Base-by-base conservation (phyloP, 208 protist species). In the Trichomonas vaginalis region DNA sequence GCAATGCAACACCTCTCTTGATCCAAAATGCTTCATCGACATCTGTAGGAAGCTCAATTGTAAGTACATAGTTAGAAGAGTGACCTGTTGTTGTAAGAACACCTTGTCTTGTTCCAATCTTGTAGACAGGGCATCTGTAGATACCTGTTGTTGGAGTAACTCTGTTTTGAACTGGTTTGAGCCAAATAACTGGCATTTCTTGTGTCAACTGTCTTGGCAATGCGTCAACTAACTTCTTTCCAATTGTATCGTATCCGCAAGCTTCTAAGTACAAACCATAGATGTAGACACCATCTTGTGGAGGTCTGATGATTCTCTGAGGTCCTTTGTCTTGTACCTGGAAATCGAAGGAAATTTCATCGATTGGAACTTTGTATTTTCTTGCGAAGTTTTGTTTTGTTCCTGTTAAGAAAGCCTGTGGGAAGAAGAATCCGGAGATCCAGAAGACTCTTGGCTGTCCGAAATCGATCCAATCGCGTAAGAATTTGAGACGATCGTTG, bases 61-160 rank as follows among this genome's bases (percentile, higher is more conserved):
- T 97, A 37, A 99, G 97, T 96, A 99, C 98, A 96, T 98, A 99
- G 96, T 99, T 99, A 79, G 98, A 99, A 35, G 98, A 98, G 97
- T 99, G 98, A 35, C 98, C 98, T 9, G 98, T 99, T 35, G 98
- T 99, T 62, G 98, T 98, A 23, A 99, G 97, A 15, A 98, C 97
- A 95, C 98, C 98, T 12, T 97, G 98, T 32, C 97, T 48, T 9
- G 90, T 96, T 40, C 96, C 95, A 37, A 97, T 97, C 95, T 98
- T 98, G 95, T 98, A 98, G 40, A 97, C 96, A 47, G 97, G 97
- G 96, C 97, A 98, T 4, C 95, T 95, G 96, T 98, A 98, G 35
- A 98, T 95, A 12, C 79, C 92, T 95, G 32, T 45, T 92, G 88
- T 40, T 51, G 70, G 46, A 21, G 39, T 21, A n/a, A 61, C 96